phyloP scores from a whole-genome alignment of 2,329 filamentous ascomycete species.

The Alternaria arborescens region DNA sequence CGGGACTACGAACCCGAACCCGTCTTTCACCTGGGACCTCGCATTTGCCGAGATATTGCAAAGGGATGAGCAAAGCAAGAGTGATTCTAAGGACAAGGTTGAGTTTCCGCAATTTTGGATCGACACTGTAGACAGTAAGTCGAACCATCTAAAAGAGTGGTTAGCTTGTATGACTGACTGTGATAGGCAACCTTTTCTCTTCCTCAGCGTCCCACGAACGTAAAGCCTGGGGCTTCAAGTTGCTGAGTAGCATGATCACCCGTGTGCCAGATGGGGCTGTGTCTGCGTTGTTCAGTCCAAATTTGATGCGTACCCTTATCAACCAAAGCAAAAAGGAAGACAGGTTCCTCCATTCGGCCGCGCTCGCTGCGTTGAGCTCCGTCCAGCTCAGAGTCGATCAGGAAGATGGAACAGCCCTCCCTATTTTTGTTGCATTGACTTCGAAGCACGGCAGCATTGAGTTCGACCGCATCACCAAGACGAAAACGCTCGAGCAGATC shows the following conservation, averaged over 20 bases:
- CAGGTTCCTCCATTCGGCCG: conserved; percentile 67
- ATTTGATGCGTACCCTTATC: conserved; percentile 69
- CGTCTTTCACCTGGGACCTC: conserved; percentile 88
- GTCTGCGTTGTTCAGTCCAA: conserved; percentile 77
- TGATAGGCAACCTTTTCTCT: conserved; percentile 80
- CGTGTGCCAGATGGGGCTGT: conserved; percentile 60
- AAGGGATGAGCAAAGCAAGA: conserved; percentile 32
- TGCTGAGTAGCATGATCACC: conserved; percentile 79
- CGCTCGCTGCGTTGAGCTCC: conserved; percentile 76
- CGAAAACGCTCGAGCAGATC: conserved; percentile 81
- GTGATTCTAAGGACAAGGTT: conserved; percentile 47
- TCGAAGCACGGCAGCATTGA: conserved; percentile 74
- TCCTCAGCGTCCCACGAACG: conserved; percentile 83
- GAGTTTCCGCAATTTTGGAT: conserved; percentile 83
- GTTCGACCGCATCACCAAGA: conserved; percentile 86
- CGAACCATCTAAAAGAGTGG: background rate
- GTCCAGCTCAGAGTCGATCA: conserved; percentile 71
- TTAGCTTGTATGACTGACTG: conserved; percentile 16
- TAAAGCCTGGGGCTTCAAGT: conserved; percentile 89
- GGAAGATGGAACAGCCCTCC: conserved; percentile 64
- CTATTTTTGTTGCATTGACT: conserved; percentile 73
- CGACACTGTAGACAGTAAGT: conserved; percentile 83
- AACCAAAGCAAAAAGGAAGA: conserved; percentile 50
- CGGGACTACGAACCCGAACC: conserved; percentile 78
- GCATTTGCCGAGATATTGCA: conserved; percentile 63